phyloP scores from a whole-genome alignment of 345 rosid species.

The Viola odorata region DNA sequence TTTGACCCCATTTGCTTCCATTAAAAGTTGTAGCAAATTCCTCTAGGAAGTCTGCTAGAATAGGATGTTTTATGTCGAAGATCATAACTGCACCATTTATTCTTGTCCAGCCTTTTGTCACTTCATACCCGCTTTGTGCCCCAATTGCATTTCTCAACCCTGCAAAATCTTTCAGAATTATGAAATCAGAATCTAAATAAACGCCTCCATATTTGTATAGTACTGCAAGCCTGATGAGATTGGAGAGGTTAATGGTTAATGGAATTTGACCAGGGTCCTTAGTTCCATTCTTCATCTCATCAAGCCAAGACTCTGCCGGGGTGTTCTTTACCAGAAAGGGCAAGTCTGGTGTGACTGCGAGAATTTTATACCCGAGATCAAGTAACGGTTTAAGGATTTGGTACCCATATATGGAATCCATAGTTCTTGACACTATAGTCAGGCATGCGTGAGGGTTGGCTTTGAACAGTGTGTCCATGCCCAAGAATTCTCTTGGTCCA shows the following conservation, averaged over 20 bases:
- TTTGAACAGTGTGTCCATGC: constrained; percentile 57
- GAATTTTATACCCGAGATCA: constrained; percentile 41
- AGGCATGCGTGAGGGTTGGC: constrained; percentile 60
- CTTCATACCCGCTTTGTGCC: constrained; percentile 54
- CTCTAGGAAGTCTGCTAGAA: constrained; percentile 49
- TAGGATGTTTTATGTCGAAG: constrained; percentile 62
- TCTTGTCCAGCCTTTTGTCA: constrained; percentile 58
- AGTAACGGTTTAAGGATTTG: constrained; percentile 48
- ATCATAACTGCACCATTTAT: constrained; percentile 70
- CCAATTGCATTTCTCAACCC: constrained; percentile 60
- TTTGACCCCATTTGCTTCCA: constrained; percentile 82
- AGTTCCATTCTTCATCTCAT: constrained; percentile 46
- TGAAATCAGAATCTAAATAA: constrained; percentile 66
- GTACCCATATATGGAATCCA: constrained; percentile 56
- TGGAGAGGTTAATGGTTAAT: constrained; percentile 63
- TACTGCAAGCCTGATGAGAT: constrained; percentile 57
- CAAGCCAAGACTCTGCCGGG: constrained; percentile 64
- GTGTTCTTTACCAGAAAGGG: constrained; percentile 50
- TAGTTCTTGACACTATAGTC: constrained; percentile 53
- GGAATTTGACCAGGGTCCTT: constrained; percentile 80
- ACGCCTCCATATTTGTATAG: constrained; percentile 75
- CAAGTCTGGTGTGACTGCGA: constrained; percentile 56
- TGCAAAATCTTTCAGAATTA: constrained; percentile 48
- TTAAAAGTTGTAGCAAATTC: constrained; percentile 72
- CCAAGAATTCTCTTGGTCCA: constrained; percentile 48